phyloP scores from a whole-genome alignment of 2,329 filamentous ascomycete species.

The Diplodia corticola region DNA sequence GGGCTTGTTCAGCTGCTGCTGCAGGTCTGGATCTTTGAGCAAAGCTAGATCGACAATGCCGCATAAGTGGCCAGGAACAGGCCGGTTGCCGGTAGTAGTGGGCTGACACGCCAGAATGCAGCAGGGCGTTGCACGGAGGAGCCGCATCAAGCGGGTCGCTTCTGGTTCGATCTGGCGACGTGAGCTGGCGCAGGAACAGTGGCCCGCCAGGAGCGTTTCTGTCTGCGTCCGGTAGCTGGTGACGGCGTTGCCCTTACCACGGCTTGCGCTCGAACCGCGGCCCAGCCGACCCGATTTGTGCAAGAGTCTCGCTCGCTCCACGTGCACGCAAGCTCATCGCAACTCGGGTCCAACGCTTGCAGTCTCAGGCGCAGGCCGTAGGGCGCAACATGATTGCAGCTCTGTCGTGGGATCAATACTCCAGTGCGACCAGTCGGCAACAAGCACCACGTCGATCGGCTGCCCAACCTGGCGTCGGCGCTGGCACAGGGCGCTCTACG shows the following conservation, averaged over 20 bases:
- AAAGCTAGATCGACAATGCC: neutral
- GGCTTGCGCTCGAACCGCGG: neutral
- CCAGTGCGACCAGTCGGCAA: neutral
- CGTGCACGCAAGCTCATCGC: slow-evolving; percentile 11
- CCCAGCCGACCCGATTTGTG: neutral
- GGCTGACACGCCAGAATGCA: neutral
- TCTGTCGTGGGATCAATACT: slow-evolving; percentile 14
- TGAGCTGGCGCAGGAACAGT: neutral
- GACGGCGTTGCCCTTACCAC: too few species aligned
- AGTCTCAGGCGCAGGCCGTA: neutral
- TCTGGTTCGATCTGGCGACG: neutral
- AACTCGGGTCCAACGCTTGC: neutral
- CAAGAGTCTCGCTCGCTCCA: neutral
- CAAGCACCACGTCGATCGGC: neutral
- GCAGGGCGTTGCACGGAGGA: neutral
- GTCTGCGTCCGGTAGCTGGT: neutral
- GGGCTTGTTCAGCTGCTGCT: neutral
- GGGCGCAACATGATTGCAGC: slow-evolving; percentile 5
- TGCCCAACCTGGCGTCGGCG: neutral
- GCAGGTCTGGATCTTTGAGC: neutral
- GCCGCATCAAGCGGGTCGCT: slow-evolving; percentile 5
- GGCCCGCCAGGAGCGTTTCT: too few species aligned
- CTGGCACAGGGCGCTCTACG: neutral
- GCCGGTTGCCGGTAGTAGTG: neutral
- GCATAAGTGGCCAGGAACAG: neutral